Evolutionary conservation across 2,329 filamentous ascomycete genomes (phyloP).

Genomic region (Aspergillus sp.): DNA sequence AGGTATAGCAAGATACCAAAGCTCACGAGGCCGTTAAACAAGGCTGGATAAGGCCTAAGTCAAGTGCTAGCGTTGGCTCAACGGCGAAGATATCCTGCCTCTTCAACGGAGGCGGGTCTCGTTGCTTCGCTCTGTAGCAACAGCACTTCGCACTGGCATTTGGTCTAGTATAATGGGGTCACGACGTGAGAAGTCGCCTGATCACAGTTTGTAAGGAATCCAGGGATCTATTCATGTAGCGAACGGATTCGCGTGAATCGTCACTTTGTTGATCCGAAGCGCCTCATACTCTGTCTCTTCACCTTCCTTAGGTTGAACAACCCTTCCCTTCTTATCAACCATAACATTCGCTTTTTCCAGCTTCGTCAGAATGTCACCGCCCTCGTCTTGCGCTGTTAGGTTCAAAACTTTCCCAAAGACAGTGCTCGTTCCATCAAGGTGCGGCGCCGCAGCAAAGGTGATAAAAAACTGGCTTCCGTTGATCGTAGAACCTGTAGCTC

Average conservation of each 20-base stretch:
- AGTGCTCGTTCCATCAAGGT: constrained; percentile 66
- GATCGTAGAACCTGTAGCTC: constrained; percentile 37
- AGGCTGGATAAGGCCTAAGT: neutral
- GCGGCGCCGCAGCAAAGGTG: constrained; percentile 60
- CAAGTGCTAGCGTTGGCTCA: neutral
- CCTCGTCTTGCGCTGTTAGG: constrained; percentile 44
- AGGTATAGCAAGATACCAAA: neutral
- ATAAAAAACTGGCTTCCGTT: constrained; percentile 67
- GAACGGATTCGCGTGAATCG: constrained; percentile 65
- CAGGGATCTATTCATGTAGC: constrained; percentile 47
- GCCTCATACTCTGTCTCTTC: constrained; percentile 47
- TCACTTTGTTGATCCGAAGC: constrained; percentile 56
- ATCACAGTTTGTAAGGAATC: neutral
- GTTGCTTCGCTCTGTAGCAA: neutral
- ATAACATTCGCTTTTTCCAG: constrained; percentile 60
- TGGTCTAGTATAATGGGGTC: neutral
- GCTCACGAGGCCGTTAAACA: neutral
- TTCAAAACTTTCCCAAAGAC: constrained; percentile 63
- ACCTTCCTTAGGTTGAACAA: constrained; percentile 45
- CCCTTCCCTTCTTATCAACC: constrained; percentile 63
- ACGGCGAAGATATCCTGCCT: neutral
- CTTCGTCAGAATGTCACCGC: constrained; percentile 45
- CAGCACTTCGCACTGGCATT: neutral
- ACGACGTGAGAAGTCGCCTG: neutral
- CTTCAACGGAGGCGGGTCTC: neutral